Base-by-base conservation (phyloP, 2,329 filamentous ascomycete species). In the Hymenoscyphus fraxineus region DNA sequence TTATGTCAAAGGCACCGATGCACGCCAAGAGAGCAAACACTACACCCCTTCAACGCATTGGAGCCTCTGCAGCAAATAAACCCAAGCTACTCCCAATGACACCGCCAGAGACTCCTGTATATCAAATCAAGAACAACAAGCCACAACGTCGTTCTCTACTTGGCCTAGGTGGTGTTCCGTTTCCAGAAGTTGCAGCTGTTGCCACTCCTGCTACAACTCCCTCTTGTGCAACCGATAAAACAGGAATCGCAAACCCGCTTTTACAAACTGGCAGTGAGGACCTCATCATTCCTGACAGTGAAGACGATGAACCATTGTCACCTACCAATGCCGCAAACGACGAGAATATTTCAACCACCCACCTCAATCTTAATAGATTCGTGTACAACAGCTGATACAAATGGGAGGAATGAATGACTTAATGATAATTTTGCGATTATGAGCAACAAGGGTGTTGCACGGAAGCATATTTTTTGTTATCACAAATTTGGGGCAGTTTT, bases 201-300 rank as follows among this genome's bases (percentile, higher is more conserved):
- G 58, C 35, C 1, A 63, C 60, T 6, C 67, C 77, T 71, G 60
- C 79, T 76, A 62, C 76, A 68, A 65, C 80, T 73, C 57, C 74
- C 75, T 69, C 77, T 69, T 69, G 72, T 64, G 27, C 66, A 71
- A 19, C 69, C 51, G 62, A 72, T 58, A 65, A 72, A 4, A 60
- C 39, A 2, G 70, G 73, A 62, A 72, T 62, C 39, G 64, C 65
- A 5, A 63, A 68, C 40, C 59, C 72, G 41, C 63, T 61, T 55
- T 58, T 41, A 41, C 55, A 74, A 7, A 70, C 75, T 56, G 82
- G 82, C 2, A 84, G 82, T 65, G 82, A 85, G 68, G 82, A 85
- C 68, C 70, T 79, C 44, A 79, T 85, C 22, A 72, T 83, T 47
- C 81, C 80, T 22, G 77, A 81, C 64, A 83, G 80, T 59, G 82